Conservation (phyloP, 2,329 filamentous ascomycete species). For the Venturia asperata region DNA sequence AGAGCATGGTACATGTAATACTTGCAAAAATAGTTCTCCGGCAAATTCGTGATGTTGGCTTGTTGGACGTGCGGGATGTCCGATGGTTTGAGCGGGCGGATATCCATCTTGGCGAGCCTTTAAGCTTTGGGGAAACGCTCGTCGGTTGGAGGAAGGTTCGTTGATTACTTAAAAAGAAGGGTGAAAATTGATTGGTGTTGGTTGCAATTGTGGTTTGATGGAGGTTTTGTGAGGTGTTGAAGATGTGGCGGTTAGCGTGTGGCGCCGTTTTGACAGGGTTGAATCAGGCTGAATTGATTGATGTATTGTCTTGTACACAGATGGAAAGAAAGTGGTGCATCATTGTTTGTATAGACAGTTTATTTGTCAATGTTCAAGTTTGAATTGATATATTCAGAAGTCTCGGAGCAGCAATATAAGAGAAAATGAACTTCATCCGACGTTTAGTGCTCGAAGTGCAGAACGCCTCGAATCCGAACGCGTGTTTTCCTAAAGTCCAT, state of each 20-base stretch:
- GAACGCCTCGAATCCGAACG: not conserved
- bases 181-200: not conserved
- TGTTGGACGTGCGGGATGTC: slow-evolving; percentile 92
- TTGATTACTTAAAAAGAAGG: too few relatives aligned
- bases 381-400: not conserved
- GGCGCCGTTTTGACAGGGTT: not conserved
- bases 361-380: not conserved
- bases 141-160: not conserved
- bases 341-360: not conserved
- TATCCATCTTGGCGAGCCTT: slow-evolving; percentile 58
- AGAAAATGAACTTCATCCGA: not conserved
- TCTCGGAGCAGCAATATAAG: not conserved
- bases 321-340: not conserved
- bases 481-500: too few relatives aligned
- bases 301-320: not conserved
- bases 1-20: slow-evolving; percentile 99
- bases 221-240: not conserved
- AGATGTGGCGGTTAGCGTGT: not conserved
- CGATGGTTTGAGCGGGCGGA: slow-evolving; percentile 73
- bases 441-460: not conserved
- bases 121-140: too few relatives aligned
- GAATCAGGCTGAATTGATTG: slow-evolving; percentile 1
- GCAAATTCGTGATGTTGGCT: slow-evolving; percentile 97
- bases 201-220: not conserved
- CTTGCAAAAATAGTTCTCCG: slow-evolving; percentile 99